Evolutionary conservation across 2,329 filamentous ascomycete genomes (phyloP), one percentile per base, ranked within the genome.

Genomic region (Ceratocystis destructans): DNA sequence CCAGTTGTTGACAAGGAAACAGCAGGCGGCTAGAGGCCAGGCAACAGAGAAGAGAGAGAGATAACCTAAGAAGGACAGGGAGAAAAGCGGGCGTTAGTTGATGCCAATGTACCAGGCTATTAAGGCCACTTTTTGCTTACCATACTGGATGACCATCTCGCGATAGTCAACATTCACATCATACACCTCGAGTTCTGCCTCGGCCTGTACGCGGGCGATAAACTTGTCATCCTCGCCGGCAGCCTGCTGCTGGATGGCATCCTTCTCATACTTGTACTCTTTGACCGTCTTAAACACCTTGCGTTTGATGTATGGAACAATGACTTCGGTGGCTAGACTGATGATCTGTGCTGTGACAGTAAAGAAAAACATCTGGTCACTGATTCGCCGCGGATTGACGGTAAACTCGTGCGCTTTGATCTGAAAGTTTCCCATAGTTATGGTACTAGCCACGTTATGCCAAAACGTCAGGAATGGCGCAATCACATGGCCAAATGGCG

Each of bases 1-100:
- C 91, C 93, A 97, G 77, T 97, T 95, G 77, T 97, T 97, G 75
- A 94, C 79, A 12, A 97, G 78, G 78, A 97, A 97, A 1, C 88
- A 93, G 66, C 90, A 81, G 1, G 88, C 87, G 0, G 93, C 92
- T n/a, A 97, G 79, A 0, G 94, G 94, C 94, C 94, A 99, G 65
- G 96, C 86, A 1, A 94, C 89, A 0, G 90, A 94, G 75, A 97
- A 97, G 8, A 97, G 82, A 0, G 89, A 87, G 0, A 99, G 81
- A 74, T 96, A 97, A 37, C 92, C 90, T 79, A 5, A 25, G 15
- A 2, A 64, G n/a, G n/a, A 7, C 5, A 50, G 8, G 20, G n/a
- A 61, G 37, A 20, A 28, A n/a, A 25, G 4, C 5, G 8, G n/a
- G 22, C 3, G 48, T 53, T 53, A 53, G 48, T 53, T 50, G 22